Evolutionary conservation across 192 early-diverging fungal genomes (phyloP), one percentile per base, ranked within the genome.

Genomic region (Entomortierella chlamydospora): DNA sequence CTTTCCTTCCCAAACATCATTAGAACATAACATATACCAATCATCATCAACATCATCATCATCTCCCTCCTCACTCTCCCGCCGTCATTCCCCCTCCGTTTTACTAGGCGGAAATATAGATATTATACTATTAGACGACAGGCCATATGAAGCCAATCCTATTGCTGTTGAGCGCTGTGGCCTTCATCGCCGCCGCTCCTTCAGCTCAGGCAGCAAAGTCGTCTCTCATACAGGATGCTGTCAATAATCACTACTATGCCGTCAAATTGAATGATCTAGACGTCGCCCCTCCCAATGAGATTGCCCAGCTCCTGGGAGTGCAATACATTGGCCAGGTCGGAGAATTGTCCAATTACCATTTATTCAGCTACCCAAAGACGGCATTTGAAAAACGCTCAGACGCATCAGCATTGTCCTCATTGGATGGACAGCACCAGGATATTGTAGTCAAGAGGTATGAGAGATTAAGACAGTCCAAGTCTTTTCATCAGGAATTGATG

Each of bases 261-360:
- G 47, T 90, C 43, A 68, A 86, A 45, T 33, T 83, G n/a, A 51
- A 72, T 31, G 51, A 83, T 64, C 79, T 64, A 11, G 64, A 63
- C 29, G 18, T 50, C 15, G 62, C 69, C 29, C 61, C 79, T 11
- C 82, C 84, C 4, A 50, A 70, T 13, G 70, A 82, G 37, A 61
- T 87, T 23, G 84, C 81, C 6, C 52, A 64, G 1, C 64, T 81
- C n/a, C 52, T 90, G 25, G 72, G 81, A 9, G 81, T 83, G 7
- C 54, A 66, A 30, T 84, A 82, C 47, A 80, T 88, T 33, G 92
- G 93, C 17, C 85, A 78, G 31, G 86, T 96, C 7, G 95, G 94
- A 28, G 88, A 91, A 60, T 72, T 96, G 28, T 15, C 34, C 0
- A 79, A 91, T 30, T 88, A 93, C 70, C 91, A 89, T 68, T 84